Evolutionary conservation across 148 eudicot genomes (phyloP), one percentile per base, ranked within the genome.

Genomic region (Persicaria maculosa): DNA sequence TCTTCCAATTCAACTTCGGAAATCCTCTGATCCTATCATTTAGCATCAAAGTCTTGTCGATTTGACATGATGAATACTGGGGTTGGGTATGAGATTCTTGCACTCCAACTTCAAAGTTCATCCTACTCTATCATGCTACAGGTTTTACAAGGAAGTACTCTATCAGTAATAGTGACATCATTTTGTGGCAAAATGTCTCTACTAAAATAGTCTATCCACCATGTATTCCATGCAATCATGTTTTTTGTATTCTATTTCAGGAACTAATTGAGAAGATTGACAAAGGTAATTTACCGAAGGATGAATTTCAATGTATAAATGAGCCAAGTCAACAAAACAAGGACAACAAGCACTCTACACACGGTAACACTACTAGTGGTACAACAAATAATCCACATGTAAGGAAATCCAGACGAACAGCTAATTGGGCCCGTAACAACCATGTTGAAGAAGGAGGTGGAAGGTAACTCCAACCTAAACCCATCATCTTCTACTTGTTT

Each of bases 331-430:
- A 83, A 74, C 50, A 25, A 53, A 74, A 20, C 62, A 81, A 71
- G 25, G 83, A 68, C 40, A 76, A 72, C 6, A 84, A 15, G 48
- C 74, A 77, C 54, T 68, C 80, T 55, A 59, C 80, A 77, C 68
- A 91, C 17, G 72, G 48, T 68, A 82, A 77, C 69, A 54, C 87
- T 72, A 75, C 77, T 72, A 17, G 85, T 6, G 46, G 17, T 36
- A 14, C 69, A 64, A 5, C 70, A 11, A 73, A 74, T 69, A 81
- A 75, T 76, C 91, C 97, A 50, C 87, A 81, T 78, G 92, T 97
- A 72, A 80, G 88, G 88, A 87, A 97, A 82, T 96, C 99, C 72
- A 86, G 94, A 73, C 79, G 99, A 78, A 96, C 99, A 11, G 90
- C 99, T 86, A 65, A 88, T 6, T 96, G 97, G 97, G 99, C 94